Evolutionary conservation across 176 grass and related monocot genomes (phyloP), one percentile per base, ranked within the genome.

Genomic region (Themeda triandra): DNA sequence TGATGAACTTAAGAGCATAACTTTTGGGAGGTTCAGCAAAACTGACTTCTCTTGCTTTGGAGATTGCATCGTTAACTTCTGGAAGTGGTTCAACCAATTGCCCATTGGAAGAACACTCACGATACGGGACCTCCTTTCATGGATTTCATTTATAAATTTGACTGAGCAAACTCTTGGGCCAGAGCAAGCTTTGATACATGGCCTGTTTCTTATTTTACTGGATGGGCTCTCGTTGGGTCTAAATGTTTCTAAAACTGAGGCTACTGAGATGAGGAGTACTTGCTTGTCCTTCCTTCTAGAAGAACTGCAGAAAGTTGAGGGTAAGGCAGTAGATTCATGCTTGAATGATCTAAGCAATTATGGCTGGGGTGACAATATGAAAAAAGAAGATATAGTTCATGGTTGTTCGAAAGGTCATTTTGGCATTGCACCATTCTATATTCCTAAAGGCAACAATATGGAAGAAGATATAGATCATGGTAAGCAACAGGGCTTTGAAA

Each of bases 71-170:
- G 84, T 98, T 75, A 93, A 84, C 48, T 98, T 98, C 86, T 98
- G 87, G 91, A 92, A 92, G 83, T 95, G 95, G 95, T 98, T 98
- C 87, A 98, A 98, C 44, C 90, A 92, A 77, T 83, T 94, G 84
- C 86, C 86, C 79, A 92, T 78, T 28, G 92, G 91, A 66, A 95
- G 92, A 82, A 77, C 72, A 45, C 92, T 98, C 23, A 98, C 92
- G 12, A 92, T 98, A 69, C 81, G 95, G 62, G 95, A 98, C 81
- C 59, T 98, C 35, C 69, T 95, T 25, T 98, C 95, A 44, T 98
- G 95, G 95, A 88, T 98, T 86, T 90, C 83, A 33, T 98, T 98
- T 90, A 75, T 98, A 63, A 87, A 98, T 87, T 68, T 87, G 73
- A 83, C 91, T 28, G 91, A 85, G 78, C 67, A 27, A 75, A 90